A percentile compares a stretch with the other conserved stretches of the same genome.
phyloP scores from a whole-genome alignment of 345 rosid species.

The Bruguiera gymnorhiza region DNA sequence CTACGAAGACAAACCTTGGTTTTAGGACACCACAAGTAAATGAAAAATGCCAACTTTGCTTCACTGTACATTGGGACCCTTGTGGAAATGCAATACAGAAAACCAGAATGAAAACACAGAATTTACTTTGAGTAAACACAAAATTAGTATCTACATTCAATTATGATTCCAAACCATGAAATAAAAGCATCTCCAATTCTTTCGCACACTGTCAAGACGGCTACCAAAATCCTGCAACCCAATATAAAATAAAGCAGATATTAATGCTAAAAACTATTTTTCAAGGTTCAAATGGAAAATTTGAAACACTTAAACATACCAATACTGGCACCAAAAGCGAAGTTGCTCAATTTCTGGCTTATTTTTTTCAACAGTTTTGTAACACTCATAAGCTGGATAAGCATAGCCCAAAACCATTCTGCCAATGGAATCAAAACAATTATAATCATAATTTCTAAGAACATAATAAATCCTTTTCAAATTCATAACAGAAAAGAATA shows the following conservation, averaged over 20 bases:
- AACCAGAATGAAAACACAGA: constrained; percentile 8
- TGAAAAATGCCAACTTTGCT: constrained; percentile 64
- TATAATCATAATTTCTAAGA: neutral
- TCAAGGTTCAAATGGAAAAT: neutral
- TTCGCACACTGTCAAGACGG: constrained; percentile 55
- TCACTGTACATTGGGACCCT: constrained; percentile 92
- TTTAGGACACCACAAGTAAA: constrained; percentile 89
- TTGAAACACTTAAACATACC: constrained; percentile 20
- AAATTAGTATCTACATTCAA: neutral
- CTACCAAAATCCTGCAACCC: constrained; percentile 61
- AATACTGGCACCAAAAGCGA: constrained; percentile 67
- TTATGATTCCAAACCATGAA: constrained; percentile 46
- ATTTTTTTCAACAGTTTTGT: constrained; percentile 54
- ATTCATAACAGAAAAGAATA: neutral
- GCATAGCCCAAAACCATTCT: constrained; percentile 61
- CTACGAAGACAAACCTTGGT: constrained; percentile 47
- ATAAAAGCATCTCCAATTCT: constrained; percentile 60
- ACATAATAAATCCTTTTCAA: neutral
- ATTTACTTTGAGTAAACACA: neutral
- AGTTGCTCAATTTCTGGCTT: constrained; percentile 61
- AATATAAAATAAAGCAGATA: neutral
- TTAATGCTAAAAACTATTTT: neutral
- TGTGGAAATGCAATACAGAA: constrained; percentile 13
- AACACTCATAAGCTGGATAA: constrained; percentile 67
- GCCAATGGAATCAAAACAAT: constrained; percentile 6